Evolutionary conservation across 2,329 filamentous ascomycete genomes (phyloP).

Genomic region (Keithomyces neogunnii): DNA sequence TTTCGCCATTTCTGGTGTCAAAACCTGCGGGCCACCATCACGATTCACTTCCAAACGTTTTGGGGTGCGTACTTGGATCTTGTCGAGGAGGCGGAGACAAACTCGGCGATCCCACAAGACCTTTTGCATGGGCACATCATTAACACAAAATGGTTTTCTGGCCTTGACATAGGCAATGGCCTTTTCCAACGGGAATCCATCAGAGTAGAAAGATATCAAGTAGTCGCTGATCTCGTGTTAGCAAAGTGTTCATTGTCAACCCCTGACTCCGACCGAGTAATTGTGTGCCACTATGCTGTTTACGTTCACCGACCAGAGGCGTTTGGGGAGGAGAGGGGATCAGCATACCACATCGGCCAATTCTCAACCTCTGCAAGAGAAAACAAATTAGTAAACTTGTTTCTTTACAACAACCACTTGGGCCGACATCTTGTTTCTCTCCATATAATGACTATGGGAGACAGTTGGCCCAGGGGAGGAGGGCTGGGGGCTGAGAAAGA

Average conservation of each 20-base stretch:
- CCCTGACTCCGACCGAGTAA: background rate
- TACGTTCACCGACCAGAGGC: constrained; percentile 22
- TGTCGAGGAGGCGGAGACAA: constrained; percentile 80
- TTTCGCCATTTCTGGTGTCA: constrained; percentile 71
- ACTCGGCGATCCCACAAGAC: constrained; percentile 91
- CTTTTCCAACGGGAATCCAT: constrained; percentile 94
- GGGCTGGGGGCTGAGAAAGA: background rate
- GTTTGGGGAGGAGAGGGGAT: background rate
- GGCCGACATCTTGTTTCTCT: no score
- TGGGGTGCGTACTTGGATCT: constrained; percentile 83
- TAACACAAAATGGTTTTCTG: constrained; percentile 93
- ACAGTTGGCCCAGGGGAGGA: no score
- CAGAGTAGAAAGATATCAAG: constrained; percentile 95
- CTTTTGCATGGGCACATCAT: constrained; percentile 95
- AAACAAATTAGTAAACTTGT: constrained; percentile 6
- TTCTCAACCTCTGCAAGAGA: constrained; percentile 65
- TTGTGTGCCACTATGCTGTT: constrained; percentile 22
- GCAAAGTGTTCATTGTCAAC: constrained; percentile 4
- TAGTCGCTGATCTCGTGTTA: constrained; percentile 55
- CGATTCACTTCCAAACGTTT: constrained; percentile 83
- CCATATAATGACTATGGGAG: background rate
- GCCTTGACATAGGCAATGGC: constrained; percentile 92
- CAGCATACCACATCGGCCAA: constrained; percentile 74
- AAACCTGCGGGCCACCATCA: constrained; percentile 76
- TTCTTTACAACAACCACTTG: background rate